A percentile compares a stretch with the other conserved stretches of the same genome.
Conservation (phyloP, 2,329 filamentous ascomycete species). For the Trichoderma atrobrunneum region DNA sequence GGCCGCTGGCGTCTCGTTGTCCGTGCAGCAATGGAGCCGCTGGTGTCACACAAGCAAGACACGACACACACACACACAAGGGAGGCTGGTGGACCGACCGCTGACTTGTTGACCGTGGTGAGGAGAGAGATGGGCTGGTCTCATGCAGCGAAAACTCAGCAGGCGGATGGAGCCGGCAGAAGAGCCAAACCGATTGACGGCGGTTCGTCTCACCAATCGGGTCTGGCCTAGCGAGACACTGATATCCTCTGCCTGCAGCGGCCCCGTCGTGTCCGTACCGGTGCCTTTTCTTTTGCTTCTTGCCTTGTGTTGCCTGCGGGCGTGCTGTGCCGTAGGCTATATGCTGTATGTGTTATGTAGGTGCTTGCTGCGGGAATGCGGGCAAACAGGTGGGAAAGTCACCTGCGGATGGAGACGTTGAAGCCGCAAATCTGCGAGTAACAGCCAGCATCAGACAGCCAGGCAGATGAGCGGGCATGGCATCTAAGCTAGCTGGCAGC, state of each 20-base stretch:
- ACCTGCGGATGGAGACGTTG: not conserved
- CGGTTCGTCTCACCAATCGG: slow-evolving; percentile 14
- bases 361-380: slow-evolving; percentile 14
- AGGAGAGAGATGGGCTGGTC: slow-evolving; percentile 2
- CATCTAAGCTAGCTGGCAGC: not conserved
- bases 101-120: slow-evolving; percentile 19
- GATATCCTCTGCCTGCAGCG: slow-evolving; percentile 13
- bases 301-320: not conserved
- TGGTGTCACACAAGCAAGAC: slow-evolving; percentile 15
- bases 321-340: not conserved
- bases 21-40: slow-evolving; percentile 16
- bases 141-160: slow-evolving; percentile 18
- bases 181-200: not conserved
- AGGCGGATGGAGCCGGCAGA: slow-evolving; percentile 16
- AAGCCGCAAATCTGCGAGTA: not conserved
- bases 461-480: not conserved
- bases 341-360: slow-evolving; percentile 13
- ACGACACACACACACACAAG: slow-evolving; percentile 9
- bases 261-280: slow-evolving; percentile 9
- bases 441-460: not conserved
- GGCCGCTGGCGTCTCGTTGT: slow-evolving; percentile 11
- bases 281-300: not conserved
- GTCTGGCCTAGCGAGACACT: not conserved
- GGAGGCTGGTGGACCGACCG: slow-evolving; percentile 10
- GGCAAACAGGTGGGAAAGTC: slow-evolving; percentile 15